Evolutionary conservation across 2,329 filamentous ascomycete species (phyloP), one percentile per base, ranked within the genome.

Genomic region (Cladosporium sp.): DNA sequence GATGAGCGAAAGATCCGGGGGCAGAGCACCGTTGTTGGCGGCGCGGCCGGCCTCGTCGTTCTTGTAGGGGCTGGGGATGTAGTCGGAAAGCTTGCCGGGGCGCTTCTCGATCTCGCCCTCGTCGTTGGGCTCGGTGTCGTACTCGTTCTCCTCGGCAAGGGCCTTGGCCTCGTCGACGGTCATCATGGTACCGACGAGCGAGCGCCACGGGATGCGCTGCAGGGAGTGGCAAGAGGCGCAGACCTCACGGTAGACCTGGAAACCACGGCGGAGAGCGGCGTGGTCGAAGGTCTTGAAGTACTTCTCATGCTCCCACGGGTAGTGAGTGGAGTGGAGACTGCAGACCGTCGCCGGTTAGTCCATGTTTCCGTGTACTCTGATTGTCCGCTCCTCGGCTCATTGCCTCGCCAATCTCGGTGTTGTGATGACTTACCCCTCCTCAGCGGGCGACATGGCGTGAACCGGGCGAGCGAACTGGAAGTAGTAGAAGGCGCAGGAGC

Each of bases 211-310:
- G 54, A 99, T 84, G 78, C 93, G 89, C 74, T 80, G 85, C 58
- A 99, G 85, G 57, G 93, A 99, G 81, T 99, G 93, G 83, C 93
- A 99, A 64, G 89, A 89, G 56, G 91, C 84, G 82, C 93, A 99
- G 68, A 99, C 93, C 78, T 99, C 93, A 64, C 86, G 89, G 82
- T 99, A 99, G 70, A 99, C 93, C 78, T 96, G 91, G 84, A 97
- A 99, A 76, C 93, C 93, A 79, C 93, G 91, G 73, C 93, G 93
- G 61, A 99, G 90, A 88, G 90, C 86, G 75, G 88, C 85, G 77
- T 97, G 92, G 68, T 99, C 93, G 71, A 92, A 99, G 63, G 93
- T 96, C 82, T 95, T 96, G 73, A 84, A 79, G 81, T 85, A 90
- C 76, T 93, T 85, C 69, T 84, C 70, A 75, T 99, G 93, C 67